Conservation (phyloP, 148 eudicot species). For the Dysphania ambrosioides region DNA sequence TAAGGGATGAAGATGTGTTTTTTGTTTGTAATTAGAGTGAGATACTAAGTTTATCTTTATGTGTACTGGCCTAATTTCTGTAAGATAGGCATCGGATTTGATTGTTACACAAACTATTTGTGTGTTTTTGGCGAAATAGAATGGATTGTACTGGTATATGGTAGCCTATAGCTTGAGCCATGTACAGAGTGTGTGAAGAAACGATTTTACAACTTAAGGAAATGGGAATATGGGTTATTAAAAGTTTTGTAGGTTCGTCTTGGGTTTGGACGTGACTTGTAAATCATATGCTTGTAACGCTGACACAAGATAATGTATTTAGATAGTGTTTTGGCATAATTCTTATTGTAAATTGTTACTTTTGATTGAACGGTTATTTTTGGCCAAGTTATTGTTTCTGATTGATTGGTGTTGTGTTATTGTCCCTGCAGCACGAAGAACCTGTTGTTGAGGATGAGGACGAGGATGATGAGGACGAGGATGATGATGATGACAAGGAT, state of each 20-base stretch:
- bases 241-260: too few relatives aligned
- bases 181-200: background rate
- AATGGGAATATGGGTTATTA: too few relatives aligned
- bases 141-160: background rate
- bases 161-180: background rate
- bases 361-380: background rate
- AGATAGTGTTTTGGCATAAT: too few relatives aligned
- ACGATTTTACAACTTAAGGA: too few relatives aligned
- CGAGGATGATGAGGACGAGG: slow-evolving; percentile 60
- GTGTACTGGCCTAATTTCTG: background rate
- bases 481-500: slow-evolving; percentile 60
- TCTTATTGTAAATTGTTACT: background rate
- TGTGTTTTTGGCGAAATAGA: background rate
- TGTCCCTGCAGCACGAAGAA: slow-evolving; percentile 46
- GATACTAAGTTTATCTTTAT: background rate
- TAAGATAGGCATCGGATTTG: background rate
- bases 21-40: background rate
- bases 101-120: background rate
- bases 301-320: too few relatives aligned
- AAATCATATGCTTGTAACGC: too few relatives aligned
- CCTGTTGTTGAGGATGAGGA: slow-evolving; percentile 75
- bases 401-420: background rate
- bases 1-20: background rate
- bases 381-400: too few relatives aligned
- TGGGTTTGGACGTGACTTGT: too few relatives aligned